phyloP scores from a whole-genome alignment of 163 green algal species.

The Chlamydomonas reinhardtii region DNA sequence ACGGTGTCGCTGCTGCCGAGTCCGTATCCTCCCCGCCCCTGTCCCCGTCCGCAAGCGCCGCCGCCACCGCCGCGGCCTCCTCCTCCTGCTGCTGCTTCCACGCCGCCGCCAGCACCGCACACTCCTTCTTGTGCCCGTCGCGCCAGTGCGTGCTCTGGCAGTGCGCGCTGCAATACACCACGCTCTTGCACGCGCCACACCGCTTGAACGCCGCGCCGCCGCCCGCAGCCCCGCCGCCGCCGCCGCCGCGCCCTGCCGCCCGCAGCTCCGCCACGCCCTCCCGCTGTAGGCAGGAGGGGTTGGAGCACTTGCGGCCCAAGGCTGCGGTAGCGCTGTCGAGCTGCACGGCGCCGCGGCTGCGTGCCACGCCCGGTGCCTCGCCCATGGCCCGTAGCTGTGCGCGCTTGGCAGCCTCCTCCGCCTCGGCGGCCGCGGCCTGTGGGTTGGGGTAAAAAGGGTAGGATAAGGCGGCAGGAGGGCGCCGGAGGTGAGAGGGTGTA shows the following conservation, averaged over 20 bases:
- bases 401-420: conserved; percentile 33
- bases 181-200: conserved; percentile 59
- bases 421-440: conserved; percentile 11
- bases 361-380: conserved; percentile 51
- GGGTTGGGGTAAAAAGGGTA: not conserved
- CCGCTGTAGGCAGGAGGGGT: conserved; percentile 52
- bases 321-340: conserved; percentile 43
- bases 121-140: conserved; percentile 60
- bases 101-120: conserved; percentile 36
- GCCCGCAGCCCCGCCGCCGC: not conserved
- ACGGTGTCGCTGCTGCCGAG: no score
- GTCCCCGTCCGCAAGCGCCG: not conserved
- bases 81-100: conserved; percentile 26
- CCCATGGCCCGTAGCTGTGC: conserved; percentile 57
- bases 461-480: no score
- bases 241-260: not conserved
- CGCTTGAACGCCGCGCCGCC: conserved; percentile 52
- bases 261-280: conserved; percentile 39
- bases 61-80: not conserved
- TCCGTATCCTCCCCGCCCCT: no score
- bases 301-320: conserved; percentile 61
- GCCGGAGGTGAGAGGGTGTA: no score
- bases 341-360: conserved; percentile 38
- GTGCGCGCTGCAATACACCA: conserved; percentile 53
- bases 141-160: conserved; percentile 62